Conservation (phyloP, 23 red algal genomes). For the Gracilariopsis chorda region DNA sequence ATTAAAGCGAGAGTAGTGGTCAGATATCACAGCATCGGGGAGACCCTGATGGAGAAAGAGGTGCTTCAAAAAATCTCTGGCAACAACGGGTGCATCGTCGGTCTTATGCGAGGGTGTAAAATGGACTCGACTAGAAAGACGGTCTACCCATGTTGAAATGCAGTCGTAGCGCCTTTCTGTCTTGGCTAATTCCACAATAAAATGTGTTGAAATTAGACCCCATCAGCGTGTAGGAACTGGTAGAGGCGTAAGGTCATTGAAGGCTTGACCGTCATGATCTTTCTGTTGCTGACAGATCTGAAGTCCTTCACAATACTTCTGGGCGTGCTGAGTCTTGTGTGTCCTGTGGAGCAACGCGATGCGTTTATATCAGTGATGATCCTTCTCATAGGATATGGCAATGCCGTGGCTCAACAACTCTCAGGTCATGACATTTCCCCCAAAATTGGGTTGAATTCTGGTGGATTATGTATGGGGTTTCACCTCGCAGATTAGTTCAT, state of each 20-base stretch:
- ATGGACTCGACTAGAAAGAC: background rate
- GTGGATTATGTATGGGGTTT: no score
- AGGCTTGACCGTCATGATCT: background rate
- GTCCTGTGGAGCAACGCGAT: conserved; percentile 5
- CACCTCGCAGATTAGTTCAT: no score
- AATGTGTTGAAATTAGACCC: background rate
- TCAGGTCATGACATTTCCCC: no score
- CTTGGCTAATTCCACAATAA: background rate
- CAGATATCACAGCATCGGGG: background rate
- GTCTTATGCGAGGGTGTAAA: background rate
- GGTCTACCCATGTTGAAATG: background rate
- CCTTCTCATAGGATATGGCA: no score
- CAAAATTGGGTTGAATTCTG: no score
- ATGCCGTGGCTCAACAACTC: no score
- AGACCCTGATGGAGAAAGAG: background rate
- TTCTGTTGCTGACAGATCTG: background rate
- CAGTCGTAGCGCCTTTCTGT: background rate
- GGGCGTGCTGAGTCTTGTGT: background rate
- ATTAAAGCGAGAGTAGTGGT: background rate
- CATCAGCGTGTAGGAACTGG: background rate
- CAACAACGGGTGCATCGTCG: background rate
- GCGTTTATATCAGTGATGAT: no score
- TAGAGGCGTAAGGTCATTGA: background rate
- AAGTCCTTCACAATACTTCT: conserved; percentile 12
- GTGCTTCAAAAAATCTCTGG: background rate